Percentiles rank a stretch among this genome's conserved stretches.
These are phyloP conservation scores for Cyclotella choctawhatcheeana DNA, from an alignment of 108 stramenopile species.

Conservation along the genomic window DNA sequence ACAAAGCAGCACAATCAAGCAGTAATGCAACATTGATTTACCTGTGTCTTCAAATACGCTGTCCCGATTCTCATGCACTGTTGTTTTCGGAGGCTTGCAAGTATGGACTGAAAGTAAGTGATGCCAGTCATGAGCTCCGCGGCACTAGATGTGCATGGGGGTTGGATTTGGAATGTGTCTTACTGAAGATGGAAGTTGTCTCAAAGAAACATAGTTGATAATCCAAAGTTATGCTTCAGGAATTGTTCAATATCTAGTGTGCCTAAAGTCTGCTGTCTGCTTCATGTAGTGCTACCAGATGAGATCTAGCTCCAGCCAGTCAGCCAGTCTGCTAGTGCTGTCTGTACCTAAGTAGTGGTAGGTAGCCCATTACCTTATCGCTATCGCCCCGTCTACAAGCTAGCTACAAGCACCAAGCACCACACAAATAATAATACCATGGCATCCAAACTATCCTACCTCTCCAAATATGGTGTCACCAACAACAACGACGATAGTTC, in stretches of 20 bases:
- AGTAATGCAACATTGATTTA: conserved; percentile 36
- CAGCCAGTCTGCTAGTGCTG: no score
- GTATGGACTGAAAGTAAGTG: conserved; percentile 53
- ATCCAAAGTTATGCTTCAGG: no score
- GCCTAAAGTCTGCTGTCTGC: no score
- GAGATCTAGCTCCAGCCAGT: no score
- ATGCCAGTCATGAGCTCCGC: conserved; percentile 50
- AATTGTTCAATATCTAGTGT: no score
- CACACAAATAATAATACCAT: not conserved
- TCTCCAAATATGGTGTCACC: conserved; percentile 54
- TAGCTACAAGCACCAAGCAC: not conserved
- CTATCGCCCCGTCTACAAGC: no score
- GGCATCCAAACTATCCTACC: conserved; percentile 58
- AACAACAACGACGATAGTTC: not conserved
- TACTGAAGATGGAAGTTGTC: conserved; percentile 45
- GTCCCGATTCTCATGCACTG: conserved; percentile 62
- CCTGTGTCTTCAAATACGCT: conserved; percentile 75
- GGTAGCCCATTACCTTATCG: no score
- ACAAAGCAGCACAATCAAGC: not conserved
- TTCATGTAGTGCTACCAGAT: no score
- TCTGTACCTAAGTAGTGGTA: no score
- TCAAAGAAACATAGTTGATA: conserved; percentile 4
- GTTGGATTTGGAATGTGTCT: conserved; percentile 54
- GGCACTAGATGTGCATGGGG: conserved; percentile 50
- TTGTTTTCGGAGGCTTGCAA: conserved; percentile 51